Base-by-base conservation (phyloP, 306 rosid species). In the Glycine latifolia region DNA sequence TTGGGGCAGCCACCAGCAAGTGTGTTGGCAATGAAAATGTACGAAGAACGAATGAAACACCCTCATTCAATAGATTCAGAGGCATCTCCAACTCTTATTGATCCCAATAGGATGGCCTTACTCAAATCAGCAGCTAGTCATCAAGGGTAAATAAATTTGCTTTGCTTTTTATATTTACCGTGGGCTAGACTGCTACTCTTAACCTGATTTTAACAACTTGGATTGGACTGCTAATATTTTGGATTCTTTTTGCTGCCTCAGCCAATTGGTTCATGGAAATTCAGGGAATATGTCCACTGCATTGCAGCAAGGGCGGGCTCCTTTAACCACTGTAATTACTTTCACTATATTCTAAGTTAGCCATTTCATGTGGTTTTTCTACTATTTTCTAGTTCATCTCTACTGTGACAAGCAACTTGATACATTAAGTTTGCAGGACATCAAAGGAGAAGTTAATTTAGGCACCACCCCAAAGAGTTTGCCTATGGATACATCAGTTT, bases 21-120 rank as follows among this genome's bases (percentile, higher is more conserved):
- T 86, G 90, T 89, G 41, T 59, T 92, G 90, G 92, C 97, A 53
- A 88, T 93, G 85, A 94, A 93, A 87, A 90, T 92, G 91, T 92
- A 89, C 41, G 97, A 91, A 75, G 98, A 94, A 16, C 94, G 97
- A 39, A 85, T 92, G 94, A 92, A 89, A 82, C 89, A 92, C 68
- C 88, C 98, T 47, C 91, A 90, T 86, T 73, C 88, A 83, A 87
- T 91, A 84, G 97, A 92, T 72, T 87, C 97, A 26, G 31, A 26
- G 31, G 31, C 31, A 26, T 26, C 31, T 26, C 31, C 31, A 26
- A 26, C 31, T 26, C 31, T 26, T 26, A 26, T 26, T 26, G 31
- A 26, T 26, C 31, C 31, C 31, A 26, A 26, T 26, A 26, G 31
- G 2, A 26, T 26, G 31, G 31, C 31, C 31, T 26, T 26, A 26